Conservation (phyloP, 257 asterid species). For the Solanum rostratum region DNA sequence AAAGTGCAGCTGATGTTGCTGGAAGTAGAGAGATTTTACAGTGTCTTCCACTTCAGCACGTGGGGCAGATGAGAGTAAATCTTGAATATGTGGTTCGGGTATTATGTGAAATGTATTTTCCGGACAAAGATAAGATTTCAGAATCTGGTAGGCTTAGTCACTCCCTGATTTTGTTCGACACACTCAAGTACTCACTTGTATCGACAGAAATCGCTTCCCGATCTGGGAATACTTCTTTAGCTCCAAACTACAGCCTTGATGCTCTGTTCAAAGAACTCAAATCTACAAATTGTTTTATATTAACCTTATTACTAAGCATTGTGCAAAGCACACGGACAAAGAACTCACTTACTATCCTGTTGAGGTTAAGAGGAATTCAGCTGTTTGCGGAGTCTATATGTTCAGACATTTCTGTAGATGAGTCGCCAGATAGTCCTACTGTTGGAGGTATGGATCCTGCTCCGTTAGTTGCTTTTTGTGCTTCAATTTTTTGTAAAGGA, state of each 20-base stretch:
- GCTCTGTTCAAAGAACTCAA: constrained; percentile 63
- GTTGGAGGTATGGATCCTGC: not conserved
- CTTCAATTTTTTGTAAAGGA: not conserved
- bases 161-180: constrained; percentile 75
- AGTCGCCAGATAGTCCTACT: not conserved
- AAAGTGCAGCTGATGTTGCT: constrained; percentile 49
- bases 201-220: constrained; percentile 94
- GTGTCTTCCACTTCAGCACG: constrained; percentile 40
- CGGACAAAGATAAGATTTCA: constrained; percentile 50
- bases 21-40: constrained; percentile 35
- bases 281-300: constrained; percentile 73
- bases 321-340: constrained; percentile 42
- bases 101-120: constrained; percentile 63
- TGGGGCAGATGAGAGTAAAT: constrained; percentile 38
- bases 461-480: not conserved
- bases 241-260: constrained; percentile 55
- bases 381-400: constrained; percentile 64
- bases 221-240: constrained; percentile 47
- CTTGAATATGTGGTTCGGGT: constrained; percentile 52
- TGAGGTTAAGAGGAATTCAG: constrained; percentile 66
- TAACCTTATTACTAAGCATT: constrained; percentile 61
- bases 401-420: constrained; percentile 22
- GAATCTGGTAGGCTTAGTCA: constrained; percentile 58
- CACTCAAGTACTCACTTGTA: constrained; percentile 70
- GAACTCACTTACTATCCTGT: constrained; percentile 37